Percentiles rank a stretch among this genome's conserved stretches.
phyloP scores from a whole-genome alignment of 2,329 filamentous ascomycete genomes.

The Stenocarpella maydis region DNA sequence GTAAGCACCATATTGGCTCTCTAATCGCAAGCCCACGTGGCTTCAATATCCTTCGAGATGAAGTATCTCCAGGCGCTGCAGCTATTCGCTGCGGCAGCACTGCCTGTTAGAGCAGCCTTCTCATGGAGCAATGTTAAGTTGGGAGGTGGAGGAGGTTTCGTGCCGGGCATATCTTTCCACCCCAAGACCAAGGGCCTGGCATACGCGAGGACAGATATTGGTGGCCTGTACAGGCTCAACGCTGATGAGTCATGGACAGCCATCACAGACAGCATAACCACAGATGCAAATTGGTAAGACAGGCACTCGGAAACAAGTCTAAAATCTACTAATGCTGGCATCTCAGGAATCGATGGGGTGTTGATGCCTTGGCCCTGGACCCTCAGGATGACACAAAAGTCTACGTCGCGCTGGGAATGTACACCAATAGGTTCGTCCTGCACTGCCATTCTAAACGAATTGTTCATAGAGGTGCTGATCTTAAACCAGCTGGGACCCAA shows the following conservation, averaged over 20 bases:
- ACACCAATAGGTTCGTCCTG: conserved; percentile 59
- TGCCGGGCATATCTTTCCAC: conserved; percentile 65
- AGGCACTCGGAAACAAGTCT: not conserved
- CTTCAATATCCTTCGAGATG: conserved; percentile 20
- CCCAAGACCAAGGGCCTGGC: conserved; percentile 58
- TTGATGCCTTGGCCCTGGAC: conserved; percentile 65
- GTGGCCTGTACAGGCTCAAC: conserved; percentile 64
- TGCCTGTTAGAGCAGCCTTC: conserved; percentile 40
- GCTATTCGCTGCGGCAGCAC: conserved; percentile 41
- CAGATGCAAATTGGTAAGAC: conserved; percentile 31
- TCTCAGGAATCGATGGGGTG: conserved; percentile 61
- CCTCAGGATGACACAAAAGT: conserved; percentile 60
- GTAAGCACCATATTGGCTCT: not conserved
- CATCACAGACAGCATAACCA: conserved; percentile 32
- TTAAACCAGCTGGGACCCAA: conserved; percentile 53
- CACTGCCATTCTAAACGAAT: not conserved
- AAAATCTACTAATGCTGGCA: not conserved
- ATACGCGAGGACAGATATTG: conserved; percentile 66
- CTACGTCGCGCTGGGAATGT: conserved; percentile 64
- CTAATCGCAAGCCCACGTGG: not conserved
- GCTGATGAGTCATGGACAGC: conserved; percentile 50
- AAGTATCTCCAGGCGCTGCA: conserved; percentile 33
- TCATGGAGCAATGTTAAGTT: conserved; percentile 49
- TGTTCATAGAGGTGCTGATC: not conserved
- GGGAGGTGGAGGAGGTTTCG: conserved; percentile 65